These are phyloP conservation scores for Monosporascus sp. DNA, from an alignment of 2,329 filamentous ascomycete species.

Conservation along the genomic window DNA sequence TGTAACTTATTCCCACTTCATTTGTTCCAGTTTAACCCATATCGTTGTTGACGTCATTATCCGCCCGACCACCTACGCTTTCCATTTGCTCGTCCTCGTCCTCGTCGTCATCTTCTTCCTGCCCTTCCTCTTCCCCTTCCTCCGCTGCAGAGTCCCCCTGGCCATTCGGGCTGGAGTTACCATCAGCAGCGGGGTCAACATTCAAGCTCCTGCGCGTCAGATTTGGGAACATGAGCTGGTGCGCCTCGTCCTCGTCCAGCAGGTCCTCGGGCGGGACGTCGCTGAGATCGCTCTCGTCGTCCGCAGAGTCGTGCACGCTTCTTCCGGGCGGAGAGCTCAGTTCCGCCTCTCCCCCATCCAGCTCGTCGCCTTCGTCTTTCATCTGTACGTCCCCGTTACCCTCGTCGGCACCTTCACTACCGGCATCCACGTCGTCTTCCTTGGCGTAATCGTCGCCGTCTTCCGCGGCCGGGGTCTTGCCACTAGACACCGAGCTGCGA, in stretches of 20 bases:
- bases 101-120: slow-evolving; percentile 6
- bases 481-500: slow-evolving; percentile 47
- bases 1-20: too few relatives aligned
- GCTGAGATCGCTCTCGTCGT: slow-evolving; percentile 65
- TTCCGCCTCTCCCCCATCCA: slow-evolving; percentile 22
- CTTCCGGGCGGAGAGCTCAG: slow-evolving; percentile 46
- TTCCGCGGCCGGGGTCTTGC: slow-evolving; percentile 36
- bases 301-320: slow-evolving; percentile 60
- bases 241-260: slow-evolving; percentile 49
- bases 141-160: slow-evolving; percentile 10
- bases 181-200: slow-evolving; percentile 1
- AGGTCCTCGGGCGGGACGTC: slow-evolving; percentile 48
- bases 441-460: slow-evolving; percentile 18
- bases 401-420: slow-evolving; percentile 27
- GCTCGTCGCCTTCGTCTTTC: slow-evolving; percentile 1
- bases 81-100: slow-evolving; percentile 4
- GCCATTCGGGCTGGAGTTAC: slow-evolving; percentile 16
- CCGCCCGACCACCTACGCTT: slow-evolving; percentile 2
- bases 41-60: slow-evolving; percentile 11
- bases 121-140: slow-evolving; percentile 8
- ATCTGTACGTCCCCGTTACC: slow-evolving; percentile 25
- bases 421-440: slow-evolving; percentile 13
- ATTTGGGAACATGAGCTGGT: slow-evolving; percentile 48
- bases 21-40: too few relatives aligned
- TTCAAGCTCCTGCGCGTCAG: slow-evolving; percentile 34